A percentile compares a stretch with the other conserved stretches of the same genome.
These are phyloP conservation scores for Musa schizocarpa DNA, from an alignment of 176 grass and related monocot genomes.

Conservation along the genomic window DNA sequence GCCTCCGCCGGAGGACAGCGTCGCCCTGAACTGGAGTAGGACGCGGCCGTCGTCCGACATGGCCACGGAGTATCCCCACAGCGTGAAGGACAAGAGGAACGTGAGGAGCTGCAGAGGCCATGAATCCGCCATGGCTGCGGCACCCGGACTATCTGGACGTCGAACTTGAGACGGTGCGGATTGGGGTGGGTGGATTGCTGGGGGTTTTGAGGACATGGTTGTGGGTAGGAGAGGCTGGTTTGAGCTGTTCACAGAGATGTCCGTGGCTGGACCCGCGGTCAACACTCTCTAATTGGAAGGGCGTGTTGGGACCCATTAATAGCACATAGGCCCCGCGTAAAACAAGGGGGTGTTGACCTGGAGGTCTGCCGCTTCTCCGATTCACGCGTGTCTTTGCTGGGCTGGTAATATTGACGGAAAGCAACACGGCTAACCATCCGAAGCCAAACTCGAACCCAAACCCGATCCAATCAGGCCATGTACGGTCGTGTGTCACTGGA, in stretches of 20 bases:
- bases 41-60: constrained; percentile 15
- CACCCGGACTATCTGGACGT: background rate
- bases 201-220: constrained; percentile 4
- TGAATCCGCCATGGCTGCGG: constrained; percentile 48
- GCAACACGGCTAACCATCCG: too few relatives aligned
- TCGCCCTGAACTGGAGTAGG: constrained; percentile 35
- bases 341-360: too few relatives aligned
- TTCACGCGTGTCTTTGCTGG: too few relatives aligned
- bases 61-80: background rate
- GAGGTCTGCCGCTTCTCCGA: too few relatives aligned
- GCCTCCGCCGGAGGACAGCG: background rate
- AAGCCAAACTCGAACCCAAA: too few relatives aligned
- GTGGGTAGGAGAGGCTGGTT: background rate
- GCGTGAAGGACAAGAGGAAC: constrained; percentile 11
- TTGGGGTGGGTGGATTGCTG: background rate
- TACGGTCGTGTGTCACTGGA: too few relatives aligned
- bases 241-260: constrained; percentile 20
- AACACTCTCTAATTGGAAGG: too few relatives aligned
- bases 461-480: too few relatives aligned
- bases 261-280: background rate
- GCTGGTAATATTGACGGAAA: too few relatives aligned
- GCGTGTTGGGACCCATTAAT: too few relatives aligned
- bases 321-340: too few relatives aligned
- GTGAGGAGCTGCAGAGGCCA: constrained; percentile 25
- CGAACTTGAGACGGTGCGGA: background rate